A percentile compares a stretch with the other conserved stretches of the same genome.
Evolutionary conservation across 345 rosid species (phyloP).

Genomic region (Iberis pinnata): DNA sequence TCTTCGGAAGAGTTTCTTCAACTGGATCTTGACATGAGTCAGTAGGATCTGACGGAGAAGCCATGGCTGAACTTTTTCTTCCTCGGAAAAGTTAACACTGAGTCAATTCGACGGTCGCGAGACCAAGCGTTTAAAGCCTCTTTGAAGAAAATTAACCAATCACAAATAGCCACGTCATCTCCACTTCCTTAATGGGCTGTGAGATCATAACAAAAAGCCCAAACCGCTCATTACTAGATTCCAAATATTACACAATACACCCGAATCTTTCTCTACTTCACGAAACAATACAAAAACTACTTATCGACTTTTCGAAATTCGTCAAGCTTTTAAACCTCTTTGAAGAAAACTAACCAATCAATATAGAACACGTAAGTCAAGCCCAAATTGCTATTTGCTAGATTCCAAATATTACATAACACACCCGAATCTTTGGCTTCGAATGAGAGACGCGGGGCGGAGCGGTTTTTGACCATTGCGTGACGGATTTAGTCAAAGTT

Average conservation of each 20-base stretch:
- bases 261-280: not conserved
- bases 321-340: not conserved
- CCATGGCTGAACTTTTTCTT: slow-evolving; percentile 16
- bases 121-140: not conserved
- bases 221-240: not conserved
- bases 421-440: slow-evolving; percentile 1
- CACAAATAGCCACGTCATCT: not conserved
- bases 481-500: too few species aligned
- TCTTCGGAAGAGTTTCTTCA: not conserved
- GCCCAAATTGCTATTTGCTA: slow-evolving; percentile 6
- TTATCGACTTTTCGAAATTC: too few species aligned
- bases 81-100: slow-evolving; percentile 4
- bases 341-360: not conserved
- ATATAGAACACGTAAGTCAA: not conserved
- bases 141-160: not conserved
- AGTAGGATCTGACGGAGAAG: slow-evolving; percentile 28
- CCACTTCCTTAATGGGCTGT: slow-evolving; percentile 4
- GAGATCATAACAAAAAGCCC: slow-evolving; percentile 3
- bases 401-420: slow-evolving; percentile 8
- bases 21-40: slow-evolving; percentile 9
- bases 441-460: too few species aligned
- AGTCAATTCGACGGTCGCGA: slow-evolving; percentile 13
- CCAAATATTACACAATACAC: slow-evolving; percentile 5
- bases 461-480: too few species aligned
- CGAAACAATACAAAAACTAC: too few species aligned